Percentiles rank a stretch among this genome's conserved stretches.
These are phyloP conservation scores for Monilinia aucupariae DNA, from an alignment of 2,329 filamentous ascomycete genomes.

Conservation along the genomic window DNA sequence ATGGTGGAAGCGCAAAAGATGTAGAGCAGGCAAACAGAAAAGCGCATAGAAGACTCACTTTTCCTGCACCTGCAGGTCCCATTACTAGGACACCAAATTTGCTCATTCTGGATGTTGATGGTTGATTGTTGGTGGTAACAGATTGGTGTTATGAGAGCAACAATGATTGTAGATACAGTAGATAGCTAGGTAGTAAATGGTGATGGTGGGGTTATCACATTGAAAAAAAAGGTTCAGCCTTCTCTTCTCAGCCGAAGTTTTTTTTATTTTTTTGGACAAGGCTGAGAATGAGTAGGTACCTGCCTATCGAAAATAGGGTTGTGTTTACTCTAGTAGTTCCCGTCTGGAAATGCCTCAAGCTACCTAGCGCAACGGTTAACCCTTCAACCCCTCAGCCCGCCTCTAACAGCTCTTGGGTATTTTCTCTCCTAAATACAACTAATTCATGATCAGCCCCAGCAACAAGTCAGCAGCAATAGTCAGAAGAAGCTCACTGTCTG, in stretches of 20 bases:
- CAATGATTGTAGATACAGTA: not conserved
- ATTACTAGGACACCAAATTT: slow-evolving; percentile 94
- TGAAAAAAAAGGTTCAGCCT: slow-evolving; percentile 13
- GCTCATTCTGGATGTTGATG: slow-evolving; percentile 55
- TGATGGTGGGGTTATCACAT: slow-evolving; percentile 7
- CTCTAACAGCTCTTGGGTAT: too few species aligned
- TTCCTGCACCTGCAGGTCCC: slow-evolving; percentile 93
- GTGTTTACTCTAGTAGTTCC: too few species aligned
- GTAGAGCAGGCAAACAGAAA: slow-evolving; percentile 20
- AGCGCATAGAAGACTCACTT: slow-evolving; percentile 45
- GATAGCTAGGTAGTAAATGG: not conserved
- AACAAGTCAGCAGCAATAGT: too few species aligned
- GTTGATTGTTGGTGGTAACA: too few species aligned
- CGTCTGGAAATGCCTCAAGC: too few species aligned
- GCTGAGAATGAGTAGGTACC: not conserved
- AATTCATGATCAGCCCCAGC: too few species aligned
- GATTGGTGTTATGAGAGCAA: not conserved
- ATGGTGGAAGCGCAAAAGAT: not conserved
- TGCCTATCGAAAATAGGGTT: too few species aligned
- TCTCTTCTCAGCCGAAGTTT: not conserved
- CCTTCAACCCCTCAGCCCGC: too few species aligned
- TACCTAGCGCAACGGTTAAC: too few species aligned
- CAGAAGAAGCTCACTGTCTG: too few species aligned
- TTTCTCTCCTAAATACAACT: too few species aligned
- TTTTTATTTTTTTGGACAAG: not conserved